Evolutionary conservation across 2,329 filamentous ascomycete genomes (phyloP).

Genomic region (Orbilia quercus): DNA sequence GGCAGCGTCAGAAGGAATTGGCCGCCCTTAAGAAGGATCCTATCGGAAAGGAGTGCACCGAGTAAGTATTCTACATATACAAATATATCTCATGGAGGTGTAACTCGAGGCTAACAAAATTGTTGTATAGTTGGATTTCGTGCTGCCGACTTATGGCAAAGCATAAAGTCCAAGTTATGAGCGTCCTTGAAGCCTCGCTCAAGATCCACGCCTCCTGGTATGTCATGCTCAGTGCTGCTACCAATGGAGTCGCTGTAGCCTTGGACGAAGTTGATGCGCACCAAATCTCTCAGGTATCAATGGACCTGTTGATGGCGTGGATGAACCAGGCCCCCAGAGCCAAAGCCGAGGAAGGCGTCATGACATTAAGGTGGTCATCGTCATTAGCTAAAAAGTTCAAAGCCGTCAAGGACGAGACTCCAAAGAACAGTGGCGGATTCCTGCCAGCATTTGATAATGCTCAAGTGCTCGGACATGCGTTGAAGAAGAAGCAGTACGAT

Average conservation of each 20-base stretch:
- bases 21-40: constrained; percentile 45
- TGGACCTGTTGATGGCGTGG: constrained; percentile 55
- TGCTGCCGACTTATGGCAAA: constrained; percentile 51
- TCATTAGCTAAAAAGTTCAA: constrained; percentile 51
- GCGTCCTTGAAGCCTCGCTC: constrained; percentile 34
- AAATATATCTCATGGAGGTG: background rate
- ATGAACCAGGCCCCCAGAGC: constrained; percentile 33
- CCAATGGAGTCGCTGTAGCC: constrained; percentile 42
- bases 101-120: background rate
- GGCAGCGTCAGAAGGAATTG: constrained; percentile 61
- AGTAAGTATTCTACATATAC: constrained; percentile 20
- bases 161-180: constrained; percentile 51
- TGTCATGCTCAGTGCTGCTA: constrained; percentile 42
- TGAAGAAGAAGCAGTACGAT: constrained; percentile 39
- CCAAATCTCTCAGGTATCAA: constrained; percentile 40
- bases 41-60: constrained; percentile 45
- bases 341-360: constrained; percentile 30
- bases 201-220: constrained; percentile 52
- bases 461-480: constrained; percentile 11
- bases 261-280: constrained; percentile 32
- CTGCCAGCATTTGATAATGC: constrained; percentile 50
- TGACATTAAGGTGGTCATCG: constrained; percentile 39
- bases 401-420: constrained; percentile 48
- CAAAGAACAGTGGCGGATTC: constrained; percentile 50
- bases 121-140: constrained; percentile 39